Evolutionary conservation across 352 stramenopile genomes (phyloP).

Genomic region (Phytophthora lateralis): DNA sequence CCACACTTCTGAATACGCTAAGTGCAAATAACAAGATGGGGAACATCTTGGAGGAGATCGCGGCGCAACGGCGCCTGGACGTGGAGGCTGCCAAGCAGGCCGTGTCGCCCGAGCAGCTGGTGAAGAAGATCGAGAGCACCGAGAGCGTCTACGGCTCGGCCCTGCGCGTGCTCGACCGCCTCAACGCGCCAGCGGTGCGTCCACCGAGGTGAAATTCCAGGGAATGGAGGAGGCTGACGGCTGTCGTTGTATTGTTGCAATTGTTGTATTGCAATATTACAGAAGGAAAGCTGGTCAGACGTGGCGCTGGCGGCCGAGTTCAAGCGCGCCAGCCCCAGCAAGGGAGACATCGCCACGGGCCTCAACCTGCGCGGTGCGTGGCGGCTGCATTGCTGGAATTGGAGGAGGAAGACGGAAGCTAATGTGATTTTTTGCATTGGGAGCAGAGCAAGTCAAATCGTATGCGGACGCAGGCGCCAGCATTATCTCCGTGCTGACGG

Average conservation of each 20-base stretch:
- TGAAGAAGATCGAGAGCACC: constrained; percentile 75
- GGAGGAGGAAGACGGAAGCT: background rate
- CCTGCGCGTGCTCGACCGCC: constrained; percentile 86
- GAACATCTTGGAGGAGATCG: constrained; percentile 85
- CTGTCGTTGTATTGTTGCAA: constrained; percentile 10
- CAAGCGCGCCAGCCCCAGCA: constrained; percentile 97
- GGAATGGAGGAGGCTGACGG: background rate
- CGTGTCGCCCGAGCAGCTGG: constrained; percentile 57
- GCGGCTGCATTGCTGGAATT: background rate
- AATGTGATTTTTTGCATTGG: constrained; percentile 16
- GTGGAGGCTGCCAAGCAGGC: constrained; percentile 61
- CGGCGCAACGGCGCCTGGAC: constrained; percentile 70
- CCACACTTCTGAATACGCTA: constrained; percentile 3
- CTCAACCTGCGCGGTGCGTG: constrained; percentile 67
- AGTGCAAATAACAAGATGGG: constrained; percentile 29
- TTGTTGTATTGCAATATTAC: constrained; percentile 9
- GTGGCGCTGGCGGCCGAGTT: constrained; percentile 98
- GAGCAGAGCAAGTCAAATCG: constrained; percentile 85
- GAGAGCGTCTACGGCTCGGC: constrained; percentile 82
- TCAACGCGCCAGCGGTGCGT: constrained; percentile 79
- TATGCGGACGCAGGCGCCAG: constrained; percentile 94
- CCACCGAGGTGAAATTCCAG: background rate
- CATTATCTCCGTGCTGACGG: constrained; percentile 98
- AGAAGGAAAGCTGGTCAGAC: constrained; percentile 63
- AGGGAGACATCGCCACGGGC: constrained; percentile 94